Conservation (phyloP, 2,329 filamentous ascomycete species). For the Cryphonectria nitschkei region DNA sequence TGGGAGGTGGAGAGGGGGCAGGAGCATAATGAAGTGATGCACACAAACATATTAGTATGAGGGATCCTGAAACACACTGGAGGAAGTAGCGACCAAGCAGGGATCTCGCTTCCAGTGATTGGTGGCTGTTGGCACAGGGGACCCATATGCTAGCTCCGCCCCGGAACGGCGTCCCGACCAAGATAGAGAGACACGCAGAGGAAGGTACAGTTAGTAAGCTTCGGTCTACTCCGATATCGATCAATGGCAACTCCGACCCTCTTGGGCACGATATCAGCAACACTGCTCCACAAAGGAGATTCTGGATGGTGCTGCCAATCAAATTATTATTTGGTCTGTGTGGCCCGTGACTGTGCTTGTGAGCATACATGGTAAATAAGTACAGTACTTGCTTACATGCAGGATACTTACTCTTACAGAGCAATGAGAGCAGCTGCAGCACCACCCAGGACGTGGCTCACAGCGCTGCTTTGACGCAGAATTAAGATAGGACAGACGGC, state of each 20-base stretch:
- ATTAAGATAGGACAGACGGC: not conserved
- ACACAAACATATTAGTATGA: not conserved
- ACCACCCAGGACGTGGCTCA: not conserved
- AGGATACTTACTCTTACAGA: no score
- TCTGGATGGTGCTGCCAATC: not conserved
- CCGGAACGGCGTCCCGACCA: conserved; percentile 12
- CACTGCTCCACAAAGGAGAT: conserved; percentile 4
- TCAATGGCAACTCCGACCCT: not conserved
- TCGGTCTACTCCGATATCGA: conserved; percentile 16
- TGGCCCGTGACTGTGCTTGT: not conserved
- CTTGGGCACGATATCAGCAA: not conserved
- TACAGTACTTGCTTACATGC: not conserved
- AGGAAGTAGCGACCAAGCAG: conserved; percentile 1
- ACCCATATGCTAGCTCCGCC: not conserved
- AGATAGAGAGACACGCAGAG: not conserved
- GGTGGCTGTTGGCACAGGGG: not conserved
- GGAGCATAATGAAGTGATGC: not conserved
- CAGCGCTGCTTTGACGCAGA: not conserved
- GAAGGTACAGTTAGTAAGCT: not conserved
- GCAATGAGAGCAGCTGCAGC: not conserved
- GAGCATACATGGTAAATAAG: not conserved
- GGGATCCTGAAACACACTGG: conserved; percentile 17
- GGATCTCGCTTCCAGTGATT: not conserved
- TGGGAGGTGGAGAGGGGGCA: not conserved
- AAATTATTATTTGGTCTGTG: not conserved